These are phyloP conservation scores for Blastomyces parvus DNA, from an alignment of 2,329 filamentous ascomycete species.

Conservation along the genomic window DNA sequence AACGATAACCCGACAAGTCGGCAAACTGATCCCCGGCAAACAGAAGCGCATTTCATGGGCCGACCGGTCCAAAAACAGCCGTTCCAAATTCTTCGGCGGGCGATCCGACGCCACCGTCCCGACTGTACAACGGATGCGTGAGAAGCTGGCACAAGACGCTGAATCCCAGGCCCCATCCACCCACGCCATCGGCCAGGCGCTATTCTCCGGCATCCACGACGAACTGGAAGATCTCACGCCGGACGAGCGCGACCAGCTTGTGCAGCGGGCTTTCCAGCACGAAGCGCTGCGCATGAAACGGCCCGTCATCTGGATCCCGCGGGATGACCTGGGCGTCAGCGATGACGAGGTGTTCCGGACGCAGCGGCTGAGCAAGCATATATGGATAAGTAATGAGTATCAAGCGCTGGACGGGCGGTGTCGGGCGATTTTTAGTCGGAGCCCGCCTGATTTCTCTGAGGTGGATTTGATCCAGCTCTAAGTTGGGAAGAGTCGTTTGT, in stretches of 20 bases:
- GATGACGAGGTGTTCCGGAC: slow-evolving; percentile 84
- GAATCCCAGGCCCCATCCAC: slow-evolving; percentile 57
- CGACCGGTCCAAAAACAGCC: slow-evolving; percentile 32
- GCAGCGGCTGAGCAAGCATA: slow-evolving; percentile 60
- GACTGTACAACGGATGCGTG: slow-evolving; percentile 26
- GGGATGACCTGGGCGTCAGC: slow-evolving; percentile 79
- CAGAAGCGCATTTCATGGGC: slow-evolving; percentile 34
- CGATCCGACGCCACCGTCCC: slow-evolving; percentile 27
- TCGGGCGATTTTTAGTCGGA: slow-evolving; percentile 71
- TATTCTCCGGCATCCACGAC: slow-evolving; percentile 81
- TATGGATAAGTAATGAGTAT: slow-evolving; percentile 93
- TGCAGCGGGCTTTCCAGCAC: slow-evolving; percentile 84
- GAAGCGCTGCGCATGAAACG: slow-evolving; percentile 72
- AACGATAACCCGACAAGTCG: slow-evolving; percentile 14
- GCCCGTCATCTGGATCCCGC: slow-evolving; percentile 88
- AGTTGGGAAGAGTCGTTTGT: background rate
- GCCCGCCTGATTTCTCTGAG: slow-evolving; percentile 83
- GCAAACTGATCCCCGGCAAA: slow-evolving; percentile 19
- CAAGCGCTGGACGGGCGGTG: slow-evolving; percentile 77
- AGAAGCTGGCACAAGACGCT: slow-evolving; percentile 44
- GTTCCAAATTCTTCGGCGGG: slow-evolving; percentile 32
- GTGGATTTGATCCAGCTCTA: slow-evolving; percentile 74
- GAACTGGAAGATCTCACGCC: slow-evolving; percentile 91
- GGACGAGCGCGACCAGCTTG: slow-evolving; percentile 75
- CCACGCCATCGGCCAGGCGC: slow-evolving; percentile 58